Conservation (phyloP, 257 asterid genomes). For the Lantana camara region DNA sequence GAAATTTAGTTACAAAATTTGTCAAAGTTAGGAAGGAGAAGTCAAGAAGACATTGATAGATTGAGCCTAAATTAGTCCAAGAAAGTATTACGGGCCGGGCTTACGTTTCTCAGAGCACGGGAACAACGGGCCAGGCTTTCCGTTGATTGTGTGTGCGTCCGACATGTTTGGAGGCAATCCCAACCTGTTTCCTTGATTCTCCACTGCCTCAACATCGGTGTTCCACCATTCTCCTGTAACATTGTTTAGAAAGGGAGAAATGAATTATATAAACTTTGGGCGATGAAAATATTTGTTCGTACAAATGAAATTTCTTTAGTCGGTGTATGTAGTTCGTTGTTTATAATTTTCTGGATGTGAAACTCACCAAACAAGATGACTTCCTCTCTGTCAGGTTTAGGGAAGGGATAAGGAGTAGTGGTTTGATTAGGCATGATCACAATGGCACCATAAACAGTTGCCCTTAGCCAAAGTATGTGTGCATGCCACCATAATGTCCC, state of each 20-base stretch:
- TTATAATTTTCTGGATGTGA: neutral
- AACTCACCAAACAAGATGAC: slow-evolving; percentile 51
- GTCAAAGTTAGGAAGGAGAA: no score
- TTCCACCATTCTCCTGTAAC: slow-evolving; percentile 67
- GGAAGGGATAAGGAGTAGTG: slow-evolving; percentile 54
- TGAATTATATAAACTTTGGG: no score
- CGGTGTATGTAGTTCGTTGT: no score
- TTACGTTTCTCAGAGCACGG: slow-evolving; percentile 55
- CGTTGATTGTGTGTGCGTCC: slow-evolving; percentile 60
- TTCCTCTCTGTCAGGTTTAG: slow-evolving; percentile 53
- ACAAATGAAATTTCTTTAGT: no score
- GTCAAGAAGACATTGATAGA: no score
- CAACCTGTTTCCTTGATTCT: slow-evolving; percentile 43
- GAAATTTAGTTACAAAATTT: neutral
- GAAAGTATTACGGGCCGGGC: neutral
- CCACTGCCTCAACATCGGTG: slow-evolving; percentile 51
- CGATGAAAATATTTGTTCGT: no score
- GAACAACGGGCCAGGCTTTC: slow-evolving; percentile 61
- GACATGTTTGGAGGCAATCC: slow-evolving; percentile 64
- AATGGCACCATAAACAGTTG: slow-evolving; percentile 63
- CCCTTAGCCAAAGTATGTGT: slow-evolving; percentile 71
- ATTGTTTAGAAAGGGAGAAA: neutral
- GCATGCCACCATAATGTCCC: slow-evolving; percentile 86
- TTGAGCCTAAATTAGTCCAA: neutral
- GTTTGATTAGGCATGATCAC: slow-evolving; percentile 51